A percentile compares a stretch with the other conserved stretches of the same genome.
phyloP scores from a whole-genome alignment of 306 rosid genomes.

The Crotalaria pallida region DNA sequence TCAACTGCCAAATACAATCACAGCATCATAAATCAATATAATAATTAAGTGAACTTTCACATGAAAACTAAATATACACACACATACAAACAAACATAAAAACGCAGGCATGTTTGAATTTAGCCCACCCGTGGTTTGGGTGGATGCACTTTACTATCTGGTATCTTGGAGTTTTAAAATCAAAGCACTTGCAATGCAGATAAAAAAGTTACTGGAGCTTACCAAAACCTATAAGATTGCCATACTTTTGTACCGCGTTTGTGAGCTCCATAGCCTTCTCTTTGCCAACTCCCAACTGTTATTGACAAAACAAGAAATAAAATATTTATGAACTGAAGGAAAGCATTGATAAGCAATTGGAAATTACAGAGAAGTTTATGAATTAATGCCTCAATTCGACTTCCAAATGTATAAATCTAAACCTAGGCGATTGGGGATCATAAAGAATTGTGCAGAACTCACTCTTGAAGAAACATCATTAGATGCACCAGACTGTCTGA shows the following conservation, averaged over 20 bases:
- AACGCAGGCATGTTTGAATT: neutral
- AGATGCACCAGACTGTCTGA: constrained; percentile 47
- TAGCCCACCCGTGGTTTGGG: neutral
- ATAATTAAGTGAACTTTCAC: neutral
- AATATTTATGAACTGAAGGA: neutral
- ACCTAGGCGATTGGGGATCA: neutral
- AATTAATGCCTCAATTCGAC: neutral
- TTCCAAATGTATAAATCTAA: neutral
- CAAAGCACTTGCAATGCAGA: neutral
- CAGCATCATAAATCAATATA: constrained; percentile 12
- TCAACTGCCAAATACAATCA: constrained; percentile 44
- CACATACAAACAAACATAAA: neutral
- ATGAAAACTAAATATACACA: neutral
- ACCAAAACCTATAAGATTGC: constrained; percentile 67
- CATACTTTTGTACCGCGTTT: constrained; percentile 48
- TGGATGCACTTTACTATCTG: neutral
- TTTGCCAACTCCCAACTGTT: constrained; percentile 61
- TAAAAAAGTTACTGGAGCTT: constrained; percentile 20
- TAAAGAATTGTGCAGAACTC: constrained; percentile 19
- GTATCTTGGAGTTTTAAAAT: neutral
- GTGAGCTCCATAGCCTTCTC: constrained; percentile 50
- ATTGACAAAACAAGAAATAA: constrained; percentile 18
- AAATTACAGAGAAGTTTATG: neutral
- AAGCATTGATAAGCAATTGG: neutral
- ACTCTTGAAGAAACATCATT: constrained; percentile 52